Base-by-base conservation (phyloP, 2,329 filamentous ascomycete genomes). In the Thelonectria blattea region DNA sequence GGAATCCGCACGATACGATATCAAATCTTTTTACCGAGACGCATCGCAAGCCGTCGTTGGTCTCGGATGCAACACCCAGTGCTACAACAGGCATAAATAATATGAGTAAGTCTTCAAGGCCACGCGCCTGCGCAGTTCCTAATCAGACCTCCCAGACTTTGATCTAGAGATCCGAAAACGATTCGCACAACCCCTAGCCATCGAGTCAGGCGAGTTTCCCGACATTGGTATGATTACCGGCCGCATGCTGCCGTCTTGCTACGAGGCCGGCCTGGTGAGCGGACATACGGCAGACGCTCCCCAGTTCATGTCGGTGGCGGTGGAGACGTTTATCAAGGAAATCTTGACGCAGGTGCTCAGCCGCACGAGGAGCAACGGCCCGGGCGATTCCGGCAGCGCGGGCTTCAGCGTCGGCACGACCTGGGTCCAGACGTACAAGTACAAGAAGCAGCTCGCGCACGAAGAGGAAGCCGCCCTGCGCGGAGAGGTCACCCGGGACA, bases 361-460 rank as follows among this genome's bases (percentile, higher is more conserved):
- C 63, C 84, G 87, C 52, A 89, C 88, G 1, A 80, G 86, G 62
- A 85, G 84, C 68, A 90, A 91, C 68, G 86, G 85, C 0, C 85
- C 87, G 3, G 86, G 86, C 30, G 84, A 87, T 61, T 84, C 83
- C 17, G 86, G 83, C 9, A 86, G 79, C 60, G 84, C 85, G 52
- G 86, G 86, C 3, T 87, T 87, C 56, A 89, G 89, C 3, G 82
- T 86, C 34, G 88, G 87, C 43, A 85, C 85, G 43, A 83, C 83
- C 37, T 91, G 90, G 81, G 86, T 97, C 60, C 89, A 93, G 73
- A 96, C 92, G 2, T 85, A 89, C 66, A 88, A 87, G 60, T 97
- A 94, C 76, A 87, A 87, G 64, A 83, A 85, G 60, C 91, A 92
- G 72, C 81, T 97, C 11, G 86, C 87, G 56, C 81, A 82, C 48